Conservation (phyloP, 2,329 filamentous ascomycete species). For the Chrysoporthe deuterocubensis region DNA sequence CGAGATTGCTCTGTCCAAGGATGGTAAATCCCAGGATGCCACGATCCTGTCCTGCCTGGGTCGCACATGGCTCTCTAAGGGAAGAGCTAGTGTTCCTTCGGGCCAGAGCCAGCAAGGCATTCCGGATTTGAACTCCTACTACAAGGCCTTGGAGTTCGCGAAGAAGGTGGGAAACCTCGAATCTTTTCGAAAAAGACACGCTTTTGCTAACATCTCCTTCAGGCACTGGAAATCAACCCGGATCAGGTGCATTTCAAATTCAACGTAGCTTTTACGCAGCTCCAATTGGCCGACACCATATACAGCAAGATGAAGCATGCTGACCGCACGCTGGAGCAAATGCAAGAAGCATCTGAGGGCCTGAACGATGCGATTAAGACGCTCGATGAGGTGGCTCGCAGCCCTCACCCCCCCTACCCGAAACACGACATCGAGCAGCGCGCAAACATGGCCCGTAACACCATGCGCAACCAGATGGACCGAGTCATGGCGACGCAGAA, state of each 20-base stretch:
- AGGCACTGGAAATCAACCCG: conserved; percentile 77
- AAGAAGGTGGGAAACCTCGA: conserved; percentile 56
- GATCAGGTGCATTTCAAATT: conserved; percentile 93
- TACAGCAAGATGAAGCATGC: conserved; percentile 71
- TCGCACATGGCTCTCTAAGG: conserved; percentile 83
- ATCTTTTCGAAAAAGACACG: conserved; percentile 32
- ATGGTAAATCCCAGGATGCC: conserved; percentile 73
- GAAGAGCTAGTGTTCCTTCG: conserved; percentile 49
- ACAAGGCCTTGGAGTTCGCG: conserved; percentile 62
- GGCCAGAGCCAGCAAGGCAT: conserved; percentile 45
- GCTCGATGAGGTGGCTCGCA: conserved; percentile 65
- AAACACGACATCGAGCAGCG: conserved; percentile 90
- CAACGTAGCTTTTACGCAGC: conserved; percentile 97
- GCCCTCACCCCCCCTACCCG: conserved; percentile 80
- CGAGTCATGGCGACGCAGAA: conserved; percentile 81
- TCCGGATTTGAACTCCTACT: conserved; percentile 58
- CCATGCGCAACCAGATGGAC: conserved; percentile 89
- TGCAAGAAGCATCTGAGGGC: conserved; percentile 78
- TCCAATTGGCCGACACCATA: conserved; percentile 79
- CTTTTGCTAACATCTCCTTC: neutral
- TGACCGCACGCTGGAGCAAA: conserved; percentile 77
- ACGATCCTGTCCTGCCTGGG: conserved; percentile 84
- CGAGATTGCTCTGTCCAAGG: conserved; percentile 80
- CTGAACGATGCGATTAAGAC: conserved; percentile 84
- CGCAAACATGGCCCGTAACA: conserved; percentile 96